A percentile compares a stretch with the other conserved stretches of the same genome.
Conservation (phyloP, 177 flowering plant genomes). For the Vitis hybrid region DNA sequence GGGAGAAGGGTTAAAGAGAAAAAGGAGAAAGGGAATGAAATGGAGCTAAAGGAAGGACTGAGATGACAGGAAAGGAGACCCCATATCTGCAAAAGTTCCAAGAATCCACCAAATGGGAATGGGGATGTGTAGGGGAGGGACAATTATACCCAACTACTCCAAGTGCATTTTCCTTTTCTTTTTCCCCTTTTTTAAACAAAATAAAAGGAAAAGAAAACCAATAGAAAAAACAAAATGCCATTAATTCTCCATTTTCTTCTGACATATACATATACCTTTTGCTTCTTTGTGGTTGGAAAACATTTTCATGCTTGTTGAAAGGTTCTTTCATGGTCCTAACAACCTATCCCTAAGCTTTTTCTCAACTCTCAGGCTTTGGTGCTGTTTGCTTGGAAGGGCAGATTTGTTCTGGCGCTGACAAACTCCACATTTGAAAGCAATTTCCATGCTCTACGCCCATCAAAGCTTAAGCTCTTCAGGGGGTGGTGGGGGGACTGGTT, state of each 20-base stretch:
- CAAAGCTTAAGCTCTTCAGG: no score
- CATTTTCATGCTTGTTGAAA: constrained; percentile 6
- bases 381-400: no score
- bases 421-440: no score
- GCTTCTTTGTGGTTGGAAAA: constrained; percentile 9
- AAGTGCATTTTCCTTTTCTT: neutral
- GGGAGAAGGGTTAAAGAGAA: neutral
- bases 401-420: no score
- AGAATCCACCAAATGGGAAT: neutral
- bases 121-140: neutral
- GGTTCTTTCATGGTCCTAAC: neutral
- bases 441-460: no score
- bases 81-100: neutral
- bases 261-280: neutral
- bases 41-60: neutral
- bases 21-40: neutral
- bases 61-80: constrained; percentile 1
- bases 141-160: constrained; percentile 1
- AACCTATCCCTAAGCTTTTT: neutral
- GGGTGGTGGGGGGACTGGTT: no score
- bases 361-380: neutral
- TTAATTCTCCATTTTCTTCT: neutral
- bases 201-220: neutral
- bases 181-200: neutral
- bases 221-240: neutral